Evolutionary conservation across 176 grass and related monocot genomes (phyloP), one percentile per base, ranked within the genome.

Genomic region (Chrysopogon serrulatus): DNA sequence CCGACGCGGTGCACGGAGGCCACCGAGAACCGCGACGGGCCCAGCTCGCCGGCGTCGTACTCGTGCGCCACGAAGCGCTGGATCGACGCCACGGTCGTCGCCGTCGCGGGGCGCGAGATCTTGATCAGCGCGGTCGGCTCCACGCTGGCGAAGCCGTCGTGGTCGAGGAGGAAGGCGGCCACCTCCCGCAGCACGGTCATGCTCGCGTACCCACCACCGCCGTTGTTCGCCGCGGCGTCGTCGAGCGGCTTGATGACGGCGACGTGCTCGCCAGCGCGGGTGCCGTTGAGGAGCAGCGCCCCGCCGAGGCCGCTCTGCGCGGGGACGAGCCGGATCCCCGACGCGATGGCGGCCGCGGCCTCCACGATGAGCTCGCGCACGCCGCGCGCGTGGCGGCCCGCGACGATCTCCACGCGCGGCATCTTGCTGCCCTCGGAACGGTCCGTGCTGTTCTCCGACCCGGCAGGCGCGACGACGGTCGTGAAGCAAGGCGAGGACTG

Each of bases 141-240:
- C 39, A 98, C 93, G 82, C 87, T 86, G 42, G 96, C 86, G 75
- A 98, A 98, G 6, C 85, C 84, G 37, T 44, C 89, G 68, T 95
- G 93, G 65, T 98, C 96, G 74, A 98, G 93, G 63, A 98, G 88
- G 89, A 91, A 95, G 1, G 96, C 93, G 21, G 96, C 96, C 47
- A 94, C 96, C 78, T 98, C 96, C 41, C 93, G 92, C 60, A 88
- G 67, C 43, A 86, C 93, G 16, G 89, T 82, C 81, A 86, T 73
- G 54, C 72, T 76, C 44, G 21, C 66, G 79, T 57, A 87, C 24
- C 69, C 80, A 5, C 73, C 68, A 18, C 2, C 6, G 18, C n/a
- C n/a, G n/a, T n/a, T n/a, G n/a, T 21, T 24, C 19, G 23, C 11
- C 21, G 62, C 27, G 65, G 72, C 8, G 44, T 86, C 86, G 34